Base-by-base conservation (phyloP, 2,329 filamentous ascomycete genomes). In the Ambrosiella xylebori region DNA sequence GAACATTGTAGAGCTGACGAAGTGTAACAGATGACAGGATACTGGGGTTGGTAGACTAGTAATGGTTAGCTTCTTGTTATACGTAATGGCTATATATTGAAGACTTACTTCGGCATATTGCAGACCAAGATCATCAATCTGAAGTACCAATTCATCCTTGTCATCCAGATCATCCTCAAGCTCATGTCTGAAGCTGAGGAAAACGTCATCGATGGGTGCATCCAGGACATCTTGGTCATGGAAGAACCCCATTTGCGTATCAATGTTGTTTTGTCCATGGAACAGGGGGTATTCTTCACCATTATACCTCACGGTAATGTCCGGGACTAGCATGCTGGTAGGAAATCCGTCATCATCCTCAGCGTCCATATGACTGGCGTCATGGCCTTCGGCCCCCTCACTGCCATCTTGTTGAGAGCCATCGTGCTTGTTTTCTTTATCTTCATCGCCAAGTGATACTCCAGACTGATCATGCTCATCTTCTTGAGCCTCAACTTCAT, bases 61-160 rank as follows among this genome's bases (percentile, higher is more conserved):
- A 37, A 27, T 37, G 7, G 64, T 71, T 64, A 71, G 66, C 55
- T 55, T 19, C 17, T 8, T 9, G 27, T 38, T 7, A 53, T 13
- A 15, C 12, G 9, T 27, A 38, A 38, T 36, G 27, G 59, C 45
- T 15, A 57, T 54, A 35, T 49, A 17, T 17, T 36, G 8, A 3
- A 15, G 7, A 11, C 72, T 62, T 67, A 75, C 74, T 68, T 78
- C 75, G 17, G 73, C 68, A 65, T 78, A 77, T 64, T 78, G 75
- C 38, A 79, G 68, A 7, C 74, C 74, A 45, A 79, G 70, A 60
- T 76, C 73, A 36, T 78, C 74, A 52, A 78, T 67, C 60, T 76
- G 73, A 45, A 78, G 70, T n/a, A 73, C 69, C 47, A 79, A 65
- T 58, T 78, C 75, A 56, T 79, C 76, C 15, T 71, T 68, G 2